Base-by-base conservation (phyloP, 768 basidiomycete genomes). In the Psilocybe cubensis region DNA sequence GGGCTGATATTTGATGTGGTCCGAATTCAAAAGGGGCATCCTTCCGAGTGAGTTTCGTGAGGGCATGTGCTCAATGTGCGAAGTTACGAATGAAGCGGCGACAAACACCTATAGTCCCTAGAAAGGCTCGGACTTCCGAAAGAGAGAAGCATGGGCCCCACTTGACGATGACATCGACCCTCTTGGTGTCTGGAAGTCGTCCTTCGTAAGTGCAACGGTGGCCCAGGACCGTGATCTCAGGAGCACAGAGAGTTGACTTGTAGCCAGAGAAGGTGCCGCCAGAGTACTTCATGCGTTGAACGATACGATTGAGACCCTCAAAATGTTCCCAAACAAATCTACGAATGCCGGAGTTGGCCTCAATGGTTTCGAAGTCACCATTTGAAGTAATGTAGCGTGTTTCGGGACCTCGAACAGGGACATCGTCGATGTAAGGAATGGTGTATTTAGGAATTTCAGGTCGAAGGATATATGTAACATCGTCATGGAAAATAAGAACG, bases 301-400 rank as follows among this genome's bases (percentile, higher is more conserved):
- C 24, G 1, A 83, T 54, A 0, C 72, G 33, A 49, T 82, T 74
- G 9, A 79, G 25, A 42, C 69, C 67, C 2, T 62, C 29, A 10
- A 77, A 60, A 43, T 78, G 72, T 48, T 79, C 73, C 68, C 72
- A 78, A 0, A 80, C 63, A 43, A 81, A 81, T 0, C 65, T 51
- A 0, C 65, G 59, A 17, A 73, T 73, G 0, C 63, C 66, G 0
- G 68, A 56, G 56, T 73, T 73, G 21, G 65, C 63, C 3, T 59
- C 44, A 4, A 73, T 54, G 3, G 38, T 42, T 48, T 71, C 18
- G 9, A 38, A 71, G 0, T 65, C 60, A 11, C 73, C 70, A 28
- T 52, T 1, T 2, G 29, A 14, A 0, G 54, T 17, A 4, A 51
- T 67, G 43, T 79, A 78, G 3, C 54, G 51, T 0, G 74, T 69